A percentile compares a stretch with the other conserved stretches of the same genome.
These are phyloP conservation scores for Catunica adiposa DNA, from an alignment of 2,329 filamentous ascomycete genomes.

Conservation along the genomic window DNA sequence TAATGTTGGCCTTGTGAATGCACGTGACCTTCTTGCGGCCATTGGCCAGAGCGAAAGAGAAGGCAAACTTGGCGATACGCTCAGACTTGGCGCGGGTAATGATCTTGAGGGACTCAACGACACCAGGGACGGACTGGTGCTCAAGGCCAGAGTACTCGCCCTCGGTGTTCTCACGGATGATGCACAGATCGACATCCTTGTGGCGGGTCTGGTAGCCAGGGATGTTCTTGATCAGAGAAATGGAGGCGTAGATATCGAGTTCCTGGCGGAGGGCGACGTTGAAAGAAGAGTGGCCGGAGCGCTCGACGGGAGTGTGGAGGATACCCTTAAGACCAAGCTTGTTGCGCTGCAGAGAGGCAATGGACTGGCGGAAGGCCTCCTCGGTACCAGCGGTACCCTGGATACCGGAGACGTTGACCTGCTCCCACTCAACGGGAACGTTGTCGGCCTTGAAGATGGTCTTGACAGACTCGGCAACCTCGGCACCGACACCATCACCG, in stretches of 20 bases:
- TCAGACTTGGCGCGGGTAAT: constrained; percentile 98
- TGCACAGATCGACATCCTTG: constrained; percentile 93
- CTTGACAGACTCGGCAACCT: constrained; percentile 96
- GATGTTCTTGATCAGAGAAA: constrained; percentile 98
- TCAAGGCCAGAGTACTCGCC: constrained; percentile 98
- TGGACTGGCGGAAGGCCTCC: constrained; percentile 87
- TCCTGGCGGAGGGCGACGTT: constrained; percentile 98
- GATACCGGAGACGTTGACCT: constrained; percentile 87
- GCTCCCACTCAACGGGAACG: constrained; percentile 96
- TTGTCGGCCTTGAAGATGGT: constrained; percentile 99
- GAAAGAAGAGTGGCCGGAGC: constrained; percentile 97
- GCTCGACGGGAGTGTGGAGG: constrained; percentile 89
- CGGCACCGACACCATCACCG: constrained; percentile 95
- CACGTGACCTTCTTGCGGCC: constrained; percentile 98
- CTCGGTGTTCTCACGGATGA: constrained; percentile 99
- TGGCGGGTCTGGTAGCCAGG: constrained; percentile 95
- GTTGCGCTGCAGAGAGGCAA: constrained; percentile 91
- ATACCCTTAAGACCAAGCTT: constrained; percentile 99
- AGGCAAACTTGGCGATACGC: constrained; percentile 97
- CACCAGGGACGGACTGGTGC: constrained; percentile 90
- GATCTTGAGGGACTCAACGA: constrained; percentile 99
- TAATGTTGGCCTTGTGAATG: constrained; percentile 99
- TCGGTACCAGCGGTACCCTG: constrained; percentile 67
- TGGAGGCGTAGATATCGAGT: constrained; percentile 97
- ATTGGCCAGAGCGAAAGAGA: constrained; percentile 94